These are phyloP conservation scores for Yamadazyma akitaensis DNA, from an alignment of 805 yeast species.

Conservation along the genomic window DNA sequence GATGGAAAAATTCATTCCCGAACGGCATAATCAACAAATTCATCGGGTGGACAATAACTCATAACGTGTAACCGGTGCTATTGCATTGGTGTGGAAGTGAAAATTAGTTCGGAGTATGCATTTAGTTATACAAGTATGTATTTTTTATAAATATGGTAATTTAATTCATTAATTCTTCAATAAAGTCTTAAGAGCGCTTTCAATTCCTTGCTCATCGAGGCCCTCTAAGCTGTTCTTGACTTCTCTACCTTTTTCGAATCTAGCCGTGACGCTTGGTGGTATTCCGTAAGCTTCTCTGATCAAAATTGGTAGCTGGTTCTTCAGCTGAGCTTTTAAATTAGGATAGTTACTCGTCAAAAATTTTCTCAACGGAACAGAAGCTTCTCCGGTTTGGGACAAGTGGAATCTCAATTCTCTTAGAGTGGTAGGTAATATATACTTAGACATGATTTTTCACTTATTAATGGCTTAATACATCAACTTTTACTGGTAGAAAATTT, in stretches of 20 bases:
- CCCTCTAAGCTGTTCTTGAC: constrained; percentile 48
- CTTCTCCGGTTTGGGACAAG: constrained; percentile 73
- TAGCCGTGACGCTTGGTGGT: constrained; percentile 69
- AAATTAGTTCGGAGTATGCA: not conserved
- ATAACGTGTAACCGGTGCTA: not conserved
- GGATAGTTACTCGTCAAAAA: constrained; percentile 65
- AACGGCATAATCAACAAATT: not conserved
- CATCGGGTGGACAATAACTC: not conserved
- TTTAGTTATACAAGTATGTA: not conserved
- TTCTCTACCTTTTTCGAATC: constrained; percentile 60
- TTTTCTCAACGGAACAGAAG: constrained; percentile 62
- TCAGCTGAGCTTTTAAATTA: constrained; percentile 49
- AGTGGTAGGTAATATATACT: constrained; percentile 47
- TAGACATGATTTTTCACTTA: constrained; percentile 28
- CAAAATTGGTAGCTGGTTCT: constrained; percentile 69
- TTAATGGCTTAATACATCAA: constrained; percentile 3
- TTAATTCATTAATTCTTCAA: constrained; percentile 28
- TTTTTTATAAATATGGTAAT: not conserved
- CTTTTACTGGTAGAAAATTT: constrained; percentile 12
- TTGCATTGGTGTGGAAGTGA: not conserved
- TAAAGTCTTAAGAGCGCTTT: constrained; percentile 35
- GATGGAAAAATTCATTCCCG: not conserved
- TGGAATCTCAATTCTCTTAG: constrained; percentile 81
- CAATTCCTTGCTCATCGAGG: constrained; percentile 45
- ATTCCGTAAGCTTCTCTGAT: constrained; percentile 75